Base-by-base conservation (phyloP, 257 asterid species). In the Primulina eburnea region DNA sequence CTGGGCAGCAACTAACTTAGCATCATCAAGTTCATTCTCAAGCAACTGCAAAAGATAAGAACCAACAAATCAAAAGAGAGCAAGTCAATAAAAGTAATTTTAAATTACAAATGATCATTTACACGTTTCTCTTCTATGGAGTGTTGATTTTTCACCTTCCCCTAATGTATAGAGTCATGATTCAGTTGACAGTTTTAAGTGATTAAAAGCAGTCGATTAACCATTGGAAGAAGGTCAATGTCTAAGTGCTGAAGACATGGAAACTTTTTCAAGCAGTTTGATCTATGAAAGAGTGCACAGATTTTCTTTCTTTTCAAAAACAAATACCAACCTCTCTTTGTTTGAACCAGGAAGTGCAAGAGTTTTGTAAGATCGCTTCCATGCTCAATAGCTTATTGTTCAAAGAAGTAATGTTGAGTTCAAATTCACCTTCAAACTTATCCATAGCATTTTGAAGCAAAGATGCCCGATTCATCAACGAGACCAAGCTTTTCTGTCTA, bases 1-100 rank as follows among this genome's bases (percentile, higher is more conserved):
- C 89, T 91, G 96, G 28, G 87, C 75, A 47, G 95, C 91, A 77
- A 78, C 78, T 68, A 84, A 81, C 79, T 79, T 86, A 11, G 99
- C 97, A 65, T 89, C 92, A 71, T 80, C 85, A 66, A 91, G 88
- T 80, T 92, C 97, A 56, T 77, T 84, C 79, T 82, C 97, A 69
- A 91, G 82, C 70, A 88, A 76, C 99, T 94, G 95, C 67, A 74
- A 70, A 67, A 71, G 65, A 62, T 26, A 53, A 53, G 71, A 4
- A 26, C 43, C 43, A 8, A 8, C 12, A 37, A 61, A 68, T 68
- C 40, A 67, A 52, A 57, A 69, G 10, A 57, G 35, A 2, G 17
- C 40, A 40, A 18, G 40, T 66, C 65, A 59, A 67, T 32, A 47
- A 69, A n/a, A 67, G 62, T 18, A 72, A 24, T 67, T 68, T 47